Evolutionary conservation across 441 rosid species (phyloP).

Genomic region (Populus tomentosa): DNA sequence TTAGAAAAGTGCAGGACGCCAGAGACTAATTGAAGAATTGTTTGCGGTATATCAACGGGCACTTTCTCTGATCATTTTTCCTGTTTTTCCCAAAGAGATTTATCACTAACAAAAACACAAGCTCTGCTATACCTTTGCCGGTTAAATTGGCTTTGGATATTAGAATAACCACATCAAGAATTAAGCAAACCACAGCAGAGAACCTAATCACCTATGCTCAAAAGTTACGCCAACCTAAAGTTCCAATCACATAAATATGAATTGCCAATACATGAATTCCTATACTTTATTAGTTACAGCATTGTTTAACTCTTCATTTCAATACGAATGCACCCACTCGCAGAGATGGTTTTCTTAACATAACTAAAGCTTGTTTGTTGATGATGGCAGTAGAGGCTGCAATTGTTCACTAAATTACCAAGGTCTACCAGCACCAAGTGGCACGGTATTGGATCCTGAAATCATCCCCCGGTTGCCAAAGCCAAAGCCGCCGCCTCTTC

Average conservation of each 20-base stretch:
- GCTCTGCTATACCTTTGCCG: neutral
- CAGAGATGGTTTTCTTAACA: neutral
- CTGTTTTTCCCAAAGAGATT: too few relatives aligned
- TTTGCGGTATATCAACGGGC: neutral
- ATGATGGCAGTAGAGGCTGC: neutral
- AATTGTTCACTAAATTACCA: constrained; percentile 34
- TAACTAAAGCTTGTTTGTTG: neutral
- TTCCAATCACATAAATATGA: neutral
- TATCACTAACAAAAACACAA: neutral
- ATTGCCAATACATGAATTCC: neutral
- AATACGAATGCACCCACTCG: neutral
- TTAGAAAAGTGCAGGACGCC: too few relatives aligned
- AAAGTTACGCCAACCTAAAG: neutral
- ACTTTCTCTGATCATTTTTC: neutral
- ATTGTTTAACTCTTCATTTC: neutral
- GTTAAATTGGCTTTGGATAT: too few relatives aligned
- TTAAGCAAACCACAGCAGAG: neutral
- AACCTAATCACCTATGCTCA: neutral
- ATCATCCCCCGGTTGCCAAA: constrained; percentile 47
- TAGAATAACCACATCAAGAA: neutral
- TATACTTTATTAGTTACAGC: neutral
- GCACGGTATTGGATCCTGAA: constrained; percentile 72
- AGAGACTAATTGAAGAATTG: too few relatives aligned
- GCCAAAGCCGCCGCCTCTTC: constrained; percentile 60
- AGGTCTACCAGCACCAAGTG: constrained; percentile 65